Percentiles rank a stretch among this genome's conserved stretches.
Conservation (phyloP, 306 rosid genomes). For the cucumber (Cucumis sativus) region Cucumber_9930_V3 NC_026656.2:18145001-18145500, state of each 20-base stretch:
- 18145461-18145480: constrained; percentile 17
- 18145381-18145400: background rate
- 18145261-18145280: background rate
- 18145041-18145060: background rate
- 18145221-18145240: background rate
- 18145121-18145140: background rate
- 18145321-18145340: constrained; percentile 6
- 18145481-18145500: constrained; percentile 21
- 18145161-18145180: constrained; percentile 10
- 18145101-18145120: background rate
- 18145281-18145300: background rate
- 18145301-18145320: background rate
- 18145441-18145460: constrained; percentile 14
- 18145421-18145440: constrained; percentile 19
- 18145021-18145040: background rate
- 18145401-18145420: background rate
- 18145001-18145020: background rate
- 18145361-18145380: background rate
- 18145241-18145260: background rate
- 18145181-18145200: background rate
- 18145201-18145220: background rate
- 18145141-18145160: background rate
- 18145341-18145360: background rate
- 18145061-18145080: background rate
- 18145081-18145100: too few relatives aligned